Evolutionary conservation across 2,329 filamentous ascomycete species (phyloP), one percentile per base, ranked within the genome.

Genomic region (Septoria linicola): DNA sequence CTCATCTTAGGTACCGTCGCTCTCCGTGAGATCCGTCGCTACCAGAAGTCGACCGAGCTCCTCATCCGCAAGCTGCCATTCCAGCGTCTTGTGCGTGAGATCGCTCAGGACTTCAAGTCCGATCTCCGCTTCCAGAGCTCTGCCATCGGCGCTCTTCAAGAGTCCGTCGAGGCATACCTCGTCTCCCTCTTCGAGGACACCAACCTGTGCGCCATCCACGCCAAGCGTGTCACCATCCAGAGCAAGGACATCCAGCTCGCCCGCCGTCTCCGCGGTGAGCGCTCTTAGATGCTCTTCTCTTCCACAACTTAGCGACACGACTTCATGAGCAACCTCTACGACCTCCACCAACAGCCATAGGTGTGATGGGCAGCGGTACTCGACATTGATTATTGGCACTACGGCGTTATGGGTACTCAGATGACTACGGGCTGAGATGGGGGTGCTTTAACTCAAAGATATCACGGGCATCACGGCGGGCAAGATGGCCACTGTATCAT

Each of bases 181-280:
- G 88, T 97, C 53, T 91, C 95, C 68, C 77, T 97, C n/a, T 96
- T 97, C 67, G 91, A 96, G 70, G 89, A 95, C 72, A 89, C 89
- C 59, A 96, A 97, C 74, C 80, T 97, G 35, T 96, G 92, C 74
- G 93, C 92, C 57, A 91, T 97, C 63, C 92, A 97, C 73, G 93
- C 92, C 56, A 96, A 96, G 76, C 81, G 92, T 69, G 90, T 97
- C 46, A 97, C 92, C 32, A 95, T 96, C 64, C 75, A 68, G 59
- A 90, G 93, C 72, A 96, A 96, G 75, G 93, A 97, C 72, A 96
- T 99, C 64, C 92, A 96, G 74, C 80, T 97, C 54, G 92, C 92
- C 60, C 76, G 76, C 63, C 76, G 76, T 59, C 75, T 78, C 66
- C 76, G 76, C 68, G 76, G 76, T 65, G 76, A 78, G 74, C 75